Base-by-base conservation (phyloP, 1,284 basidiomycete genomes). In the Golubevia pallescens region DNA sequence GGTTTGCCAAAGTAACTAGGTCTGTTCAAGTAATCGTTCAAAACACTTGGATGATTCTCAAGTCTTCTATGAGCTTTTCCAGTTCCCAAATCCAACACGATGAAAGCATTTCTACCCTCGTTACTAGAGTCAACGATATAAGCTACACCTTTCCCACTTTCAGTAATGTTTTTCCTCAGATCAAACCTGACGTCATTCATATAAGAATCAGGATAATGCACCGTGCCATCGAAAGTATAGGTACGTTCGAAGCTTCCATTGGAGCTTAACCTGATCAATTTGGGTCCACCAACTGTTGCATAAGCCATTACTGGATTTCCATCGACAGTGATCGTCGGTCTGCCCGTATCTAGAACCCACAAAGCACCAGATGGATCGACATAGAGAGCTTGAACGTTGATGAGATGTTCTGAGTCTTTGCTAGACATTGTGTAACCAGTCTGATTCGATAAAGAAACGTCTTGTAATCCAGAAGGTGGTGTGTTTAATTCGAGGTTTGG, bases 51-150 rank as follows among this genome's bases (percentile, higher is more conserved):
- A 28, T 68, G 65, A 28, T 59, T 58, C 28, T 68, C 66, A 34
- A 68, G 57, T 21, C 65, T 65, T 20, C 66, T 38, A 57, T 60
- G 62, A 14, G 61, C 42, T 6, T 68, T 48, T n/a, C 66, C 66
- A 19, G 66, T 68, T 8, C 65, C 66, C 10, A 68, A 54, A 51
- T 68, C 66, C 24, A 68, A 54, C 3, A 68, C 63, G n/a, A 68
- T 67, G 20, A 68, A 24, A 10, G 63, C 64, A 20, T 66, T 68
- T 23, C 66, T 23, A 14, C 66, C 66, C 62, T 68, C 66, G 48
- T 68, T 66, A 23, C 57, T 59, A 10, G 65, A 67, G 38, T 68
- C 66, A n/a, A 66, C 65, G 56, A 68, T 60, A 53, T 68, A 68
- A n/a, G 58, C 64, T 16, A 68, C 63, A 32, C 66, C 66, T 67